A percentile compares a stretch with the other conserved stretches of the same genome.
phyloP scores from a whole-genome alignment of 139 green algal species.

The Auxenochlorella protothecoides region DNA sequence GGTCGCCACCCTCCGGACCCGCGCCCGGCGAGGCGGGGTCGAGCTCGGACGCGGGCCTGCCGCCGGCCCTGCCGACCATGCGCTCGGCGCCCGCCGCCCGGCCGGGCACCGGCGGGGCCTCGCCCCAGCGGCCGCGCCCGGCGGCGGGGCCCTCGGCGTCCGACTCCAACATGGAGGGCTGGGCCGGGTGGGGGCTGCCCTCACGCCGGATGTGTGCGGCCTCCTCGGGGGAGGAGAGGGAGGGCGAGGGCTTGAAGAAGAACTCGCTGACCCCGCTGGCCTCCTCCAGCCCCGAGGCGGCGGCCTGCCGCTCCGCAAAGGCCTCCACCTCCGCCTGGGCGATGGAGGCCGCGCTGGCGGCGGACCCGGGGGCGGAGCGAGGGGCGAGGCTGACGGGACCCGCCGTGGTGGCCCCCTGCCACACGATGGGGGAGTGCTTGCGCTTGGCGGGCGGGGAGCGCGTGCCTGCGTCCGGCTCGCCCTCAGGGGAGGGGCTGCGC shows the following conservation, averaged over 20 bases:
- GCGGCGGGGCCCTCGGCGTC: neutral
- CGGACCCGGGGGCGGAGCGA: neutral
- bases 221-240: conserved; percentile 23
- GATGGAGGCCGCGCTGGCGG: neutral
- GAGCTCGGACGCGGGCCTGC: too few relatives aligned
- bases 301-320: conserved; percentile 10
- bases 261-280: neutral
- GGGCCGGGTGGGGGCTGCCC: neutral
- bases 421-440: conserved; percentile 24
- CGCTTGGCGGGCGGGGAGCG: neutral
- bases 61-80: too few relatives aligned
- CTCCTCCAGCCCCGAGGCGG: neutral
- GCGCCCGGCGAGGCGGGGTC: too few relatives aligned
- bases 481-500: neutral
- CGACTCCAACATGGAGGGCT: neutral
- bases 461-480: neutral
- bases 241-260: conserved; percentile 39
- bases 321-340: conserved; percentile 19
- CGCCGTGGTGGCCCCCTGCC: conserved; percentile 6
- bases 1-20: neutral
- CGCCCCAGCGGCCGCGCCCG: too few relatives aligned
- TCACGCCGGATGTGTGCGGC: conserved; percentile 11
- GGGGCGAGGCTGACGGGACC: neutral
- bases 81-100: too few relatives aligned
- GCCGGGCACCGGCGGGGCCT: too few relatives aligned